Evolutionary conservation across 192 early-diverging fungal species (phyloP), one percentile per base, ranked within the genome.

Genomic region (Mortierella antarctica): DNA sequence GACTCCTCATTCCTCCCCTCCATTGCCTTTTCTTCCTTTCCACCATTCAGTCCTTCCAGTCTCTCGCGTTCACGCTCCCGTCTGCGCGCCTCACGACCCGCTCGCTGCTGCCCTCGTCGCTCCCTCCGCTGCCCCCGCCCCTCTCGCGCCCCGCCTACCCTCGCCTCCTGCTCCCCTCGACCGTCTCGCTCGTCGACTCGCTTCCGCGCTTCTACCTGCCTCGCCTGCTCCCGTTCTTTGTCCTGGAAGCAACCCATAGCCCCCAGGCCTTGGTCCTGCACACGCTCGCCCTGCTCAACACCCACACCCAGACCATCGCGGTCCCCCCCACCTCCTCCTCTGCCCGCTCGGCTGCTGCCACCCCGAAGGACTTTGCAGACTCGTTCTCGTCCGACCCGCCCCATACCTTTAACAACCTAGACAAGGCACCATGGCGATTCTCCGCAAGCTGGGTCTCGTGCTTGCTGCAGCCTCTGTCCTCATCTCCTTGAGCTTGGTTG

Each of bases 391-490:
- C 44, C 53, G 66, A 57, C 66, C 66, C 21, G 18, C 64, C 42
- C 11, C 55, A 3, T 8, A 23, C 61, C 44, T 20, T n/a, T 4
- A n/a, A 47, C 59, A 61, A 20, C 57, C 14, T 21, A 41, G 50
- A 62, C 31, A 47, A 59, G 13, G 39, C 57, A 41, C 76, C 47
- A 79, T 71, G 69, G 76, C 67, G 69, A 21, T 57, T 63, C 17
- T 67, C 65, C 77, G 70, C 49, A 80, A 80, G 70, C 58, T 80
- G 53, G 65, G 70, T 58, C 55, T 80, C 47, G 14, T 80, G 70
- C 64, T 71, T 65, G 58, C 70, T 67, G 63, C 65, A 65, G 64
- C 58, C 68, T 56, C 69, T 57, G 48, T 72, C 65, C 41, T 80
- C 1, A 31, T 31, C 57, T 72, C 76, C 11, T 50, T 71, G 15